Conservation (phyloP, 352 stramenopile genomes). For the Pythium phragmitis region DNA sequence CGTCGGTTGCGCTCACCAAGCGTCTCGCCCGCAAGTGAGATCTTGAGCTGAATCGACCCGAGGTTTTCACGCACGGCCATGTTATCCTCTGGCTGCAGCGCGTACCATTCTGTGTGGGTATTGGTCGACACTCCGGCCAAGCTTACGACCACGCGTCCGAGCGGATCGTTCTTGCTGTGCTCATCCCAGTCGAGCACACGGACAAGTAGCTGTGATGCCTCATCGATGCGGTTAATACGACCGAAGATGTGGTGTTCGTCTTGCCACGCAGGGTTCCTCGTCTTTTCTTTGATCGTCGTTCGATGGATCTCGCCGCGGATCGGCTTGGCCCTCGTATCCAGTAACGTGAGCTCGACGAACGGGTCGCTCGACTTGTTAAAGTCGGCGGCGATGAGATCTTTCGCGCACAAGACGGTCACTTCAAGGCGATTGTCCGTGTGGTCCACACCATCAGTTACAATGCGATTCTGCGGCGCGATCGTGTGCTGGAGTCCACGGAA, state of each 20-base stretch:
- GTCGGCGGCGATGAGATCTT: constrained; percentile 51
- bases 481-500: constrained; percentile 45
- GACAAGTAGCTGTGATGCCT: constrained; percentile 49
- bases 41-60: constrained; percentile 51
- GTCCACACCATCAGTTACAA: constrained; percentile 45
- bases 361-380: constrained; percentile 66
- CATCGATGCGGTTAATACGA: constrained; percentile 53
- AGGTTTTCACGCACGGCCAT: constrained; percentile 51
- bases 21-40: constrained; percentile 60
- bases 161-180: constrained; percentile 50
- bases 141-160: constrained; percentile 47
- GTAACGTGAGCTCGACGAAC: constrained; percentile 56
- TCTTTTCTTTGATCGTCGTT: constrained; percentile 57
- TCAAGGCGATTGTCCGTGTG: constrained; percentile 75
- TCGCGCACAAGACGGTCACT: constrained; percentile 51
- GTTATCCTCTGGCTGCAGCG: constrained; percentile 39
- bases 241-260: constrained; percentile 68
- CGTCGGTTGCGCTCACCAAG: constrained; percentile 47
- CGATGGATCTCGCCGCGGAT: constrained; percentile 52
- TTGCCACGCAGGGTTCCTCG: constrained; percentile 54
- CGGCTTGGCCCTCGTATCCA: constrained; percentile 49
- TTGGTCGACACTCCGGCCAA: constrained; percentile 51
- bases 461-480: constrained; percentile 37
- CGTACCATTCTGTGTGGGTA: constrained; percentile 51
- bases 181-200: constrained; percentile 57